Evolutionary conservation across 768 basidiomycete genomes (phyloP).

Genomic region (Trametes cingulata): DNA sequence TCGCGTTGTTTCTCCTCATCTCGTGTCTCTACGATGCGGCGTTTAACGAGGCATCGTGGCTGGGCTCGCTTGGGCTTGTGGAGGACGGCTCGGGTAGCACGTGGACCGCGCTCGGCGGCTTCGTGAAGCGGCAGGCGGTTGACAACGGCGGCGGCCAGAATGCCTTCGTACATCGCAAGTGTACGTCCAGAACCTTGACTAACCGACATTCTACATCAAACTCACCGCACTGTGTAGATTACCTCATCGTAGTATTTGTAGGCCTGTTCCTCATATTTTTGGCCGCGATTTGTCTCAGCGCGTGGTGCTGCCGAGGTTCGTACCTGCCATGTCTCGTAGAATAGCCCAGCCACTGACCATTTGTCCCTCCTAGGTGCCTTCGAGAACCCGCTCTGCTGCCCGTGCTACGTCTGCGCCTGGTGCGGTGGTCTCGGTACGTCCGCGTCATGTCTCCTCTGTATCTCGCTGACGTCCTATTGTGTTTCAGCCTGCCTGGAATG

Average conservation of each 20-base stretch:
- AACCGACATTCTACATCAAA: no score
- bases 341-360: background rate
- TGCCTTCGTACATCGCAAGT: slow-evolving; percentile 14
- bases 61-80: slow-evolving; percentile 4
- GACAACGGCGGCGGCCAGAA: background rate
- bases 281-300: slow-evolving; percentile 57
- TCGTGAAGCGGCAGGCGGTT: slow-evolving; percentile 18
- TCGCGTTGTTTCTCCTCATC: background rate
- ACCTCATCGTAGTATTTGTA: slow-evolving; percentile 65
- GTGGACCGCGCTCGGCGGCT: slow-evolving; percentile 12
- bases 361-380: slow-evolving; percentile 9
- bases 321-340: no score
- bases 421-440: slow-evolving; percentile 55
- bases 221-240: slow-evolving; percentile 40
- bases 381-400: slow-evolving; percentile 65
- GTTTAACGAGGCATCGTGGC: slow-evolving; percentile 14
- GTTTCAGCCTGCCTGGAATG: slow-evolving; percentile 59
- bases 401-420: slow-evolving; percentile 73
- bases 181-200: background rate
- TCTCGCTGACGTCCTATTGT: background rate
- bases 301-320: slow-evolving; percentile 56
- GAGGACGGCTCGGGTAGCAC: slow-evolving; percentile 15
- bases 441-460: background rate
- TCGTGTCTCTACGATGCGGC: slow-evolving; percentile 7
- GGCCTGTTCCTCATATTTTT: slow-evolving; percentile 58